Conservation (phyloP, 306 rosid species). For the Cajanus cajan region DNA sequence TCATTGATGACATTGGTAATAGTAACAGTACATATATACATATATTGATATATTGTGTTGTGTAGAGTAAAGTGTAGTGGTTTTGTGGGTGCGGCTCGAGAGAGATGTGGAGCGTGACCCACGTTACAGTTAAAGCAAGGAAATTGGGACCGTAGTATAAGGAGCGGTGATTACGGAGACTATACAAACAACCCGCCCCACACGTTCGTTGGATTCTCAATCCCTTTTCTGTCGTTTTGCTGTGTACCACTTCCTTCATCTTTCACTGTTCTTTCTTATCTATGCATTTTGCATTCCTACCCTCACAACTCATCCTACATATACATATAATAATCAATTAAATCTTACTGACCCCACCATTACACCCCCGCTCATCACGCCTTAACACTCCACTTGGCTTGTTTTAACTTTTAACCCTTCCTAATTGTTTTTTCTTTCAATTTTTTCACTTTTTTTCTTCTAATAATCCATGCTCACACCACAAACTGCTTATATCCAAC, state of each 20-base stretch:
- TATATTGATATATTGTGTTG: too few relatives aligned
- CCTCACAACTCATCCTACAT: background rate
- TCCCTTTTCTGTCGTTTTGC: background rate
- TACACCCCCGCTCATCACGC: conserved; percentile 60
- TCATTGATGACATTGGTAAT: background rate
- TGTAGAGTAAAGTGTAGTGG: background rate
- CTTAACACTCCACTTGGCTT: conserved; percentile 4
- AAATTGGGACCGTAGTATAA: conserved; percentile 28
- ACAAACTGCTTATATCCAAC: too few relatives aligned
- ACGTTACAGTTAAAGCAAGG: conserved; percentile 30
- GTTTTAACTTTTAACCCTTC: conserved; percentile 13
- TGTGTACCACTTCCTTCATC: background rate
- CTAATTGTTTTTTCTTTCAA: background rate
- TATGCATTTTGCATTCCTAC: background rate
- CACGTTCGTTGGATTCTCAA: conserved; percentile 1
- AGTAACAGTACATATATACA: background rate
- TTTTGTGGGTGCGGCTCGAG: conserved; percentile 66
- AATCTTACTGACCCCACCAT: conserved; percentile 28
- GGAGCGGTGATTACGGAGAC: conserved; percentile 68
- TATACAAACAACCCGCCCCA: conserved; percentile 37
- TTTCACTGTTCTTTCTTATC: background rate
- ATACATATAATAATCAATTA: background rate
- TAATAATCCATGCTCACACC: background rate
- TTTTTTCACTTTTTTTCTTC: conserved; percentile 5
- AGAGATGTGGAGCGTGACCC: conserved; percentile 28